Evolutionary conservation across 371 early-diverging fungal genomes (phyloP).

Genomic region (Rhizomucor pusillus): DNA sequence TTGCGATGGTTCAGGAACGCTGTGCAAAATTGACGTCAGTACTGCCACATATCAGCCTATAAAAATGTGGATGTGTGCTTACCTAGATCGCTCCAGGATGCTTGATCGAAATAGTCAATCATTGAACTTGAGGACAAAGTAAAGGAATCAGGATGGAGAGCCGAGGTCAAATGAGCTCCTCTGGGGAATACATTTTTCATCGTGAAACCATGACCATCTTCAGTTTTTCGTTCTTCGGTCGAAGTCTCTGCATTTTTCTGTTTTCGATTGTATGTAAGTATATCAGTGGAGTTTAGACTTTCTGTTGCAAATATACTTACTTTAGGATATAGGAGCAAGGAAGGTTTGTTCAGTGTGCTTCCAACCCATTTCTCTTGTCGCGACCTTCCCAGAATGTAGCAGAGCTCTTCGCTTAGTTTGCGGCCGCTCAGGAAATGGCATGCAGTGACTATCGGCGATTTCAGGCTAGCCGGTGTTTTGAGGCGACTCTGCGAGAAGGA

Average conservation of each 20-base stretch:
- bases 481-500: neutral
- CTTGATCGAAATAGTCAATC: too few species aligned
- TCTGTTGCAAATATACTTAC: slow-evolving; percentile 17
- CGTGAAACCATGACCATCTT: slow-evolving; percentile 1
- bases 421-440: slow-evolving; percentile 35
- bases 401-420: slow-evolving; percentile 53
- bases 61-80: too few species aligned
- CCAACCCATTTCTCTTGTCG: slow-evolving; percentile 51
- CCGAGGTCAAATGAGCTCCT: too few species aligned
- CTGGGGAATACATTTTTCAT: neutral
- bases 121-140: too few species aligned
- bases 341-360: slow-evolving; percentile 49
- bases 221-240: neutral
- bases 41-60: too few species aligned
- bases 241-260: slow-evolving; percentile 4
- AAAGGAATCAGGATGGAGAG: too few species aligned
- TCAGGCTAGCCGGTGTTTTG: neutral
- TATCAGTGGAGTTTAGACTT: neutral
- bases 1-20: slow-evolving; percentile 25
- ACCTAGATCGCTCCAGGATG: too few species aligned
- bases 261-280: too few species aligned
- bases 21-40: too few species aligned
- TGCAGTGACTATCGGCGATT: neutral
- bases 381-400: slow-evolving; percentile 53
- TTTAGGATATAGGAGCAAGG: slow-evolving; percentile 45